phyloP scores from a whole-genome alignment of 106 monocot species.

The Hemerocallis citrina region DNA sequence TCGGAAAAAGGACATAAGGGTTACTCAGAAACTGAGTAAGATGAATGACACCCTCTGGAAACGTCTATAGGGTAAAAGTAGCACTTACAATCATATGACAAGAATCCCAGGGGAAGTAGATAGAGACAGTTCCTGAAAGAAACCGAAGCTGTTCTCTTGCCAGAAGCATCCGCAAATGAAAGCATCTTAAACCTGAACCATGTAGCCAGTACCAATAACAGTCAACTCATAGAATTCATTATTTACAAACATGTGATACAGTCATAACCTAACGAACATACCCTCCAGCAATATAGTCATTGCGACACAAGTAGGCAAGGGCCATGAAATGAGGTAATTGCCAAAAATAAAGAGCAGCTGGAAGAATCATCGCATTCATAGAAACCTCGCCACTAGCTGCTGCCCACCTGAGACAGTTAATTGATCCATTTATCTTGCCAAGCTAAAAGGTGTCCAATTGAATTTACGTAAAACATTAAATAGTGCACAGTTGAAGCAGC shows the following conservation, averaged over 20 bases:
- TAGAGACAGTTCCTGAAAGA: conserved; percentile 92
- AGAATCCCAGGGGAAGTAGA: conserved; percentile 74
- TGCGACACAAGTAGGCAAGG: conserved; percentile 96
- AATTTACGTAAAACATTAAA: not conserved
- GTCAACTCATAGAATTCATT: not conserved
- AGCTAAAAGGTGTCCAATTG: not conserved
- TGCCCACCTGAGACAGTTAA: conserved; percentile 50
- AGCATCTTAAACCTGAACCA: conserved; percentile 77
- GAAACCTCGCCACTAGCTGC: conserved; percentile 86
- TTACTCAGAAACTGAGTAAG: no score
- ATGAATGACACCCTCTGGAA: no score
- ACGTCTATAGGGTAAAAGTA: no score
- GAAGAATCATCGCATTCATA: conserved; percentile 80
- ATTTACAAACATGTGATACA: no score
- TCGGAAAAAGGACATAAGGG: no score
- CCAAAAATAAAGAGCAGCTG: conserved; percentile 97
- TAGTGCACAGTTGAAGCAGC: not conserved
- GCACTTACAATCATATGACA: conserved; percentile 83
- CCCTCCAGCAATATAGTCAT: conserved; percentile 96
- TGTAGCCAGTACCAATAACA: not conserved
- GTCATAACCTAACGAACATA: conserved; percentile 26
- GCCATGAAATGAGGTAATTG: conserved; percentile 99
- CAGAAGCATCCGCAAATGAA: conserved; percentile 85
- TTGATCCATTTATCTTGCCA: not conserved
- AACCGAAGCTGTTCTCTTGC: conserved; percentile 77